Conservation (phyloP, 2,329 filamentous ascomycete genomes). For the Aaosphaeria arxii region DNA sequence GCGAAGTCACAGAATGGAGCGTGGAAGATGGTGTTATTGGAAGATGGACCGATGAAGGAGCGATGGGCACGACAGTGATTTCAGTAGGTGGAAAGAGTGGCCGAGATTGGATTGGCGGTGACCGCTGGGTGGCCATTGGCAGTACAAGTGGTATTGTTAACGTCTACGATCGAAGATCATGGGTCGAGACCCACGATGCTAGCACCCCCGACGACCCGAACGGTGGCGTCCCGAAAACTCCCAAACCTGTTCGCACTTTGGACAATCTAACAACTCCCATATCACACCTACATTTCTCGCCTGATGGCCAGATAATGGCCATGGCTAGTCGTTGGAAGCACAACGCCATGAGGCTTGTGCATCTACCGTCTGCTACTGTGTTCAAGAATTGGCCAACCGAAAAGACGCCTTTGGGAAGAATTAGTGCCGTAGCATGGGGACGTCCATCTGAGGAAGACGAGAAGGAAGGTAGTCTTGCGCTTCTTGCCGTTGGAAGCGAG, state of each 20-base stretch:
- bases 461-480: conserved; percentile 55
- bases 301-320: conserved; percentile 84
- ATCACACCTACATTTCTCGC: conserved; percentile 75
- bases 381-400: conserved; percentile 97
- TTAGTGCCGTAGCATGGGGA: conserved; percentile 58
- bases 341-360: conserved; percentile 82
- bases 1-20: conserved; percentile 88
- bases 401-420: conserved; percentile 80
- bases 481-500: conserved; percentile 86
- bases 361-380: conserved; percentile 87
- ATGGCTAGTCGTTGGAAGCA: conserved; percentile 86
- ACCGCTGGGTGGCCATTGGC: conserved; percentile 87
- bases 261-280: conserved; percentile 87
- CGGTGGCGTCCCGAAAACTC: conserved; percentile 59
- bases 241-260: conserved; percentile 69
- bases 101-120: conserved; percentile 65
- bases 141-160: conserved; percentile 87
- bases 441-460: conserved; percentile 48
- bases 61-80: conserved; percentile 79
- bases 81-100: conserved; percentile 70
- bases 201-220: conserved; percentile 24
- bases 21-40: conserved; percentile 68
- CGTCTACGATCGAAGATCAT: conserved; percentile 78
- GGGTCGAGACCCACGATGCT: conserved; percentile 42
- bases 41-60: conserved; percentile 87